Percentiles rank a stretch among this genome's conserved stretches.
phyloP scores from a whole-genome alignment of 1,139 yeast species.

The Zygosaccharomyces pseudobailii region DNA sequence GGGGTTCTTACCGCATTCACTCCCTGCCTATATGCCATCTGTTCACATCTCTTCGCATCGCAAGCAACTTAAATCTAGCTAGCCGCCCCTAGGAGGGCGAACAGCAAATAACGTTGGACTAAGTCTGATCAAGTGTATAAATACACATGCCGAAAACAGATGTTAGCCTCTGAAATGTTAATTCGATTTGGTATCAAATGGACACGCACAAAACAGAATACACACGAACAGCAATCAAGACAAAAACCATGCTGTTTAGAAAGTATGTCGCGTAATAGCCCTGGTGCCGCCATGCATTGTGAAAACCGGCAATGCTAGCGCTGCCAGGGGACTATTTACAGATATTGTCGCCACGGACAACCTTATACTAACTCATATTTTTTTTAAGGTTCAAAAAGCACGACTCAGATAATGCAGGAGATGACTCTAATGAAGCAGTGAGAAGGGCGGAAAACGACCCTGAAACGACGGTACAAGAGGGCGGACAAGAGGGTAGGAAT shows the following conservation, averaged over 20 bases:
- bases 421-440: neutral
- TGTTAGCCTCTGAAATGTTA: neutral
- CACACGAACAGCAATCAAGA: neutral
- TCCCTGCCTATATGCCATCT: no score
- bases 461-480: neutral
- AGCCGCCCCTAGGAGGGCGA: slow-evolving; percentile 2
- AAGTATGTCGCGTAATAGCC: neutral
- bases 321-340: no score
- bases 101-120: neutral
- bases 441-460: slow-evolving; percentile 1
- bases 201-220: neutral
- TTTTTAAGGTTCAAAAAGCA: neutral
- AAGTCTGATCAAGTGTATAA: neutral
- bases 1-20: neutral
- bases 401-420: neutral
- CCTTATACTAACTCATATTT: neutral
- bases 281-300: no score
- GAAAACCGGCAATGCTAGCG: no score
- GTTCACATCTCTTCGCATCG: neutral
- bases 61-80: neutral
- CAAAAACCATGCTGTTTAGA: neutral
- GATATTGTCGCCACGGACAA: neutral
- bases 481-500: neutral
- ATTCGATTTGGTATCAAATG: neutral
- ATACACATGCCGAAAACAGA: neutral